phyloP scores from a whole-genome alignment of 2,329 filamentous ascomycete genomes.

The Microsporum audouinii region DNA sequence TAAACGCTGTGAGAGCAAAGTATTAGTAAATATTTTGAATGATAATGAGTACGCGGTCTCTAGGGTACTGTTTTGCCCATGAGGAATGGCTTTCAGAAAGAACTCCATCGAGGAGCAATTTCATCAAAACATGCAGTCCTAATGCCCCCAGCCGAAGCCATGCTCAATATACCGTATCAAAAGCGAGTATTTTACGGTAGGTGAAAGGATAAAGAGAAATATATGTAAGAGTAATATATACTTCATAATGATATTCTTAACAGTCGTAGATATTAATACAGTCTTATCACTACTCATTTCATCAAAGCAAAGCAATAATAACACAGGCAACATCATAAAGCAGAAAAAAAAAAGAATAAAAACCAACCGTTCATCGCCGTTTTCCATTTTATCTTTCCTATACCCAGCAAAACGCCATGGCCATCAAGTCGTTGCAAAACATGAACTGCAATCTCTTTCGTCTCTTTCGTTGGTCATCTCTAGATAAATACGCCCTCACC shows the following conservation, averaged over 20 bases:
- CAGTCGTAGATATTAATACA: background rate
- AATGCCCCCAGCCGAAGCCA: no score
- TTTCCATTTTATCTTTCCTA: background rate
- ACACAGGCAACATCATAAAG: background rate
- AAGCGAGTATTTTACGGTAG: no score
- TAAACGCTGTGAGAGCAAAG: no score
- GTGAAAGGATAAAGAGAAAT: no score
- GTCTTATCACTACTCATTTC: background rate
- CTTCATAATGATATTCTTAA: background rate
- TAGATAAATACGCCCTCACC: constrained; percentile 46
- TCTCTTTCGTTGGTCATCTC: background rate
- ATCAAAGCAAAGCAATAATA: background rate
- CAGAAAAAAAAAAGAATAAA: background rate
- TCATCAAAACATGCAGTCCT: no score
- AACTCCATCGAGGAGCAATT: no score
- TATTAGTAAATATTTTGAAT: no score
- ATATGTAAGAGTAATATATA: background rate
- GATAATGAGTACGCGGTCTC: no score
- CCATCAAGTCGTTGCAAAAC: background rate
- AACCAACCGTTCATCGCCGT: background rate
- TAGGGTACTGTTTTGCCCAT: no score
- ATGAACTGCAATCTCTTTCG: background rate
- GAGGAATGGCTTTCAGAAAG: no score
- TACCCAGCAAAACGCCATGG: background rate
- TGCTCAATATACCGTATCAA: no score